Evolutionary conservation across 2,329 filamentous ascomycete species (phyloP), one percentile per base, ranked within the genome.

Genomic region (Pseudogymnoascus destructans): DNA sequence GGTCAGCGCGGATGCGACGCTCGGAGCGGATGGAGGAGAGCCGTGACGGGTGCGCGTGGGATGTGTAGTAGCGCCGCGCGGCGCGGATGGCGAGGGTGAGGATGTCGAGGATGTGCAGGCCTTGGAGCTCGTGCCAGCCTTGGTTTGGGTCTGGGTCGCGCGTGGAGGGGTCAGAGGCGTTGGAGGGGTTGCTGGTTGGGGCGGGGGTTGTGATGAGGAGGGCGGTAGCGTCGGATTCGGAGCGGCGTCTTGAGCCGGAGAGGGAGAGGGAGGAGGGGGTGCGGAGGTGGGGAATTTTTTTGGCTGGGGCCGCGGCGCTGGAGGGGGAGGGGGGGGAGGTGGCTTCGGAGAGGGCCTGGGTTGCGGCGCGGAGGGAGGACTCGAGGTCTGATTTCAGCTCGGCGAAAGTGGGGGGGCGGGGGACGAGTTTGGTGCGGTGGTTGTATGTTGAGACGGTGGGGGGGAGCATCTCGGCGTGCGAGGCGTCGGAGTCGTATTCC

Each of bases 361-460:
- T 75, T 0, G 88, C 87, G 63, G 87, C 84, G 38, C 79, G 76
- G 17, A 98, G 75, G 5, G 85, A 79, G 60, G 81, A 79, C 57
- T 85, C 74, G 59, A 91, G 71, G 65, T 86, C 82, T 21, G 77
- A 74, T 60, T 92, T 87, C 59, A 98, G 79, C 61, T 92, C 85
- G 55, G 82, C 77, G 63, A 92, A 82, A 60, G 93, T 87, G 7
- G 93, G 93, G 36, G 91, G 89, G 56, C 87, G 92, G 9, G 89
- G 83, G 19, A 95, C 79, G 59, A 85, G 84, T 66, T 90, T 88
- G 61, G 89, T 85, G 64, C 87, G 85, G 67, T 90, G 84, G 64
- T 88, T 90, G 72, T 97, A 98, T 2, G 93, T 98, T 77, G 91
- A 96, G 38, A 92, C 89, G 0, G 93, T 98, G 0, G 93, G 93